Evolutionary conservation across 2,329 filamentous ascomycete species (phyloP).

Genomic region (Talaromyces rugulosus): DNA sequence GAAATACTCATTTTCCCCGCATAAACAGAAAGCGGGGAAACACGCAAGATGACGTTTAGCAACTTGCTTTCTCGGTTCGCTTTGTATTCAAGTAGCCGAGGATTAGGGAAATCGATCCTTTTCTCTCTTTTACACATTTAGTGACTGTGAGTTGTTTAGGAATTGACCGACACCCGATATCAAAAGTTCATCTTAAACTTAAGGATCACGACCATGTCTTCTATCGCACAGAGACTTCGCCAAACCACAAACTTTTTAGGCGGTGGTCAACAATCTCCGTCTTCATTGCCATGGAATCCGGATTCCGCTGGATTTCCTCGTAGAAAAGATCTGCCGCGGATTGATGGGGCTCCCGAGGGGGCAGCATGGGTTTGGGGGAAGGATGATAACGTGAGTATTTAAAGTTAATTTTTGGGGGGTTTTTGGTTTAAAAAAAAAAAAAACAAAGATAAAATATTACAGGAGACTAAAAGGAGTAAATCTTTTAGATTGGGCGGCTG

Average conservation of each 20-base stretch:
- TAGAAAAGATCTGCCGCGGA: constrained; percentile 44
- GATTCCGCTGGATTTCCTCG: constrained; percentile 50
- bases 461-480: neutral
- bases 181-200: neutral
- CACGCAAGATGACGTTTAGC: neutral
- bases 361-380: constrained; percentile 61
- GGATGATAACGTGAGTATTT: constrained; percentile 45
- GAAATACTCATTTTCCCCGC: neutral
- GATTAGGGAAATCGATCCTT: neutral
- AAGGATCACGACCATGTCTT: neutral
- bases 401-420: neutral
- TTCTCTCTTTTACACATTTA: neutral
- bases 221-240: neutral
- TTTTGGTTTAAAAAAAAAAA: no score
- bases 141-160: neutral
- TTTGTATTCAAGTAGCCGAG: neutral
- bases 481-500: constrained; percentile 37
- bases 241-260: neutral
- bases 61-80: neutral
- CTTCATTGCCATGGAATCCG: constrained; percentile 50
- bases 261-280: constrained; percentile 12
- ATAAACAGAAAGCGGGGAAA: neutral
- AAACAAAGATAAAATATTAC: neutral
- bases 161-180: neutral
- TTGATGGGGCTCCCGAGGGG: constrained; percentile 50